Conservation (phyloP, 2,329 filamentous ascomycete species). For the Aspergillus unguis region DNA sequence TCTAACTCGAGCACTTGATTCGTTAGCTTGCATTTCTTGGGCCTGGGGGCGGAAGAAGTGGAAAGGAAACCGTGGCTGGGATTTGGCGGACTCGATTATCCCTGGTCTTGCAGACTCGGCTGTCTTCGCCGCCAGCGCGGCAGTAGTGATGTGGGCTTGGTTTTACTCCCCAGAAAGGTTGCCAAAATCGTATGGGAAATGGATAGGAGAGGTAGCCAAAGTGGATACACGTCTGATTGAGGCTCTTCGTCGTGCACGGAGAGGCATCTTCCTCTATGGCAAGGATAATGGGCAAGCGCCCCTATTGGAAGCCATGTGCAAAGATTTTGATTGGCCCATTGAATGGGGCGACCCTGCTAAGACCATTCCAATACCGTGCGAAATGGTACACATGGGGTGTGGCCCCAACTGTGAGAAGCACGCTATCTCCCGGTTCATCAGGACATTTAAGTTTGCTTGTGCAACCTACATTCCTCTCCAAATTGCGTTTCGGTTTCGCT, state of each 20-base stretch:
- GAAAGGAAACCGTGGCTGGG: constrained; percentile 29
- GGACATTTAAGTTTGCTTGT: constrained; percentile 71
- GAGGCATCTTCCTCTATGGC: constrained; percentile 66
- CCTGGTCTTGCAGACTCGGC: constrained; percentile 59
- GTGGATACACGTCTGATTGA: constrained; percentile 72
- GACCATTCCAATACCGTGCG: constrained; percentile 72
- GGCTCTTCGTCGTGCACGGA: constrained; percentile 65
- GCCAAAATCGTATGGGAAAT: constrained; percentile 71
- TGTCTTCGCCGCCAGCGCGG: constrained; percentile 69
- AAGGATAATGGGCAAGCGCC: constrained; percentile 67
- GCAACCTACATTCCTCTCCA: constrained; percentile 74
- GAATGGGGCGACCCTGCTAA: constrained; percentile 69
- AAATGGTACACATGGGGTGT: constrained; percentile 77
- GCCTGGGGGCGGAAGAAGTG: constrained; percentile 42
- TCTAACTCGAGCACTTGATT: constrained; percentile 67
- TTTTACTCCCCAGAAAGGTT: constrained; percentile 71
- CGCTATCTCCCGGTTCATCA: constrained; percentile 63
- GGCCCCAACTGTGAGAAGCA: constrained; percentile 71
- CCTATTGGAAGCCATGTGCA: constrained; percentile 68
- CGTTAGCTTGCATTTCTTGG: constrained; percentile 66
- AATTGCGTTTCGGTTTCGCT: constrained; percentile 57
- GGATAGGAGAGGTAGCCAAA: constrained; percentile 74
- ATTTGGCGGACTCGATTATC: constrained; percentile 40
- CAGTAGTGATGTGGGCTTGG: constrained; percentile 85
- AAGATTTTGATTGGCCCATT: constrained; percentile 65